Evolutionary conservation across 2,329 filamentous ascomycete genomes (phyloP).

Genomic region (Sporothrix luriei): DNA sequence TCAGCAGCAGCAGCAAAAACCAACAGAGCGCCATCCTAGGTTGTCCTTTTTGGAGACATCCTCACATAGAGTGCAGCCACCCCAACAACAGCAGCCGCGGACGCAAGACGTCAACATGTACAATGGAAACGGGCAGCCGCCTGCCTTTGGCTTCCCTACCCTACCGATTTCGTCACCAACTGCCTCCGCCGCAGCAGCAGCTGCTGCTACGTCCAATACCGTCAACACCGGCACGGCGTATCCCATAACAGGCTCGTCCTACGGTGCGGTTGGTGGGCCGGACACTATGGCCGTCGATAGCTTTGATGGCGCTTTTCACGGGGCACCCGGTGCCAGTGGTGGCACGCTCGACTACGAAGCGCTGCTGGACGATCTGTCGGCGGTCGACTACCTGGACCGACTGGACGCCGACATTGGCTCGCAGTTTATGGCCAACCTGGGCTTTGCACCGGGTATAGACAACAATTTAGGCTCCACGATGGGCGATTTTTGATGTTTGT

Average conservation of each 20-base stretch:
- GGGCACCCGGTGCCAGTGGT: not conserved
- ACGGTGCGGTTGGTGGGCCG: not conserved
- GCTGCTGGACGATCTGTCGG: conserved; percentile 56
- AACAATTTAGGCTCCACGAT: conserved; percentile 39
- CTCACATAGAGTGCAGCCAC: not conserved
- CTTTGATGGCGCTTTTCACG: not conserved
- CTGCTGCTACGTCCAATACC: not conserved
- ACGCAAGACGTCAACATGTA: conserved; percentile 1
- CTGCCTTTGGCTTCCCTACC: conserved; percentile 10
- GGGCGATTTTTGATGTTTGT: conserved; percentile 43
- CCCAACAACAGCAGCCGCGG: not conserved
- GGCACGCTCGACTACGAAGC: conserved; percentile 53
- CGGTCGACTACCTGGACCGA: conserved; percentile 53
- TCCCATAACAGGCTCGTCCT: conserved; percentile 9
- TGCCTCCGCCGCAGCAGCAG: not conserved
- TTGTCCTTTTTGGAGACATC: conserved; percentile 12
- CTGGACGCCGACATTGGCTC: conserved; percentile 54
- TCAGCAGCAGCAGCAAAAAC: not conserved
- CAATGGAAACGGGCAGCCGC: not conserved
- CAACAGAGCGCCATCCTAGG: not conserved
- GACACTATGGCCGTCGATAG: not conserved
- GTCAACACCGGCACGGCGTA: not conserved
- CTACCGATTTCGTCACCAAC: conserved; percentile 3
- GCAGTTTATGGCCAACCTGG: conserved; percentile 68
- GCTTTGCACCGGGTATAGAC: conserved; percentile 59